phyloP scores from a whole-genome alignment of 345 rosid species.

The Heritiera littoralis region DNA sequence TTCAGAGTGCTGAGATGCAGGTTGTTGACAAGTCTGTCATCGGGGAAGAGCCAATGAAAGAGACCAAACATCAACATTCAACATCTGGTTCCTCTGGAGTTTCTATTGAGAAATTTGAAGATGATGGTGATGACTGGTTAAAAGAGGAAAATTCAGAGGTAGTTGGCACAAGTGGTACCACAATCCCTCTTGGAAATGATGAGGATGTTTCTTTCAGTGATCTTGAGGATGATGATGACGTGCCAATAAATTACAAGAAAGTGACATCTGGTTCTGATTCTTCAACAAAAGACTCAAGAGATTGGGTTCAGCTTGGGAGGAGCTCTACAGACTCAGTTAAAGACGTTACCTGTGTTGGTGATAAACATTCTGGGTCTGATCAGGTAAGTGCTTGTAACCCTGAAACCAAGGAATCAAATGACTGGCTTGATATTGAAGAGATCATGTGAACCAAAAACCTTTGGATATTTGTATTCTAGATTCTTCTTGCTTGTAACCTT shows the following conservation, averaged over 20 bases:
- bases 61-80: conserved; percentile 33
- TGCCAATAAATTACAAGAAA: conserved; percentile 48
- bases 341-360: conserved; percentile 39
- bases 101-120: conserved; percentile 57
- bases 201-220: conserved; percentile 98
- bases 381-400: conserved; percentile 47
- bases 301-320: conserved; percentile 62
- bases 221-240: conserved; percentile 89
- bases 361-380: conserved; percentile 34
- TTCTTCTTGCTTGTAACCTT: conserved; percentile 21
- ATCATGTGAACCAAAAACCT: conserved; percentile 36
- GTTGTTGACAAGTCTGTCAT: conserved; percentile 73
- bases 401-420: conserved; percentile 57
- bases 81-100: conserved; percentile 37
- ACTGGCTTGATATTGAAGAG: conserved; percentile 72
- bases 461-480: conserved; percentile 20
- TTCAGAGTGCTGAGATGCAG: conserved; percentile 50
- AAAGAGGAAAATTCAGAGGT: conserved; percentile 66
- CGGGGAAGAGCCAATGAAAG: conserved; percentile 51
- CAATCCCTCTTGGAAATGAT: conserved; percentile 58
- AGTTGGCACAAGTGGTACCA: conserved; percentile 41
- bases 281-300: conserved; percentile 56
- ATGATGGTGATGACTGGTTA: conserved; percentile 88
- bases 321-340: conserved; percentile 49
- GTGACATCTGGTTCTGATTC: conserved; percentile 50